Base-by-base conservation (phyloP, 805 yeast genomes). In the Metschnikowia koreensis region DNA sequence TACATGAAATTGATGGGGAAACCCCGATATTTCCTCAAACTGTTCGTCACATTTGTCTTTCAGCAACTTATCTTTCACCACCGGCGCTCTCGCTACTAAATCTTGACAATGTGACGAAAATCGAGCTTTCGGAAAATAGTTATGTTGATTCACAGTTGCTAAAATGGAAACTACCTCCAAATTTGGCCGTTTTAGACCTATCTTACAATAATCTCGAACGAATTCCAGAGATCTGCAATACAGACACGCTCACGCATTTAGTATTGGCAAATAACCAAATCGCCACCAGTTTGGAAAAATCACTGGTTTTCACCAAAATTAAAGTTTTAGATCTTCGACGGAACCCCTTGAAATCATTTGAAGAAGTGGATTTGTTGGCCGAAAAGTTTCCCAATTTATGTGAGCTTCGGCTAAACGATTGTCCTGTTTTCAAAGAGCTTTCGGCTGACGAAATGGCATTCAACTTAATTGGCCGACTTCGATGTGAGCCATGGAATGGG, bases 321-420 rank as follows among this genome's bases (percentile, higher is more conserved):
- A 44, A 49, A 13, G 31, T 33, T 4, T 44, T 89, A 1, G 86
- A 87, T 60, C 45, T 89, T 8, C 66, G 87, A 13, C 54, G 71
- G 52, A 87, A 87, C 60, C 37, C 55, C 0, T 70, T 89, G 1
- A 27, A 53, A 0, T 37, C 60, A 0, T 86, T 88, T 86, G 41
- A 53, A 0, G 74, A 66, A 22, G 62, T 87, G 3, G 89, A 84
- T 51, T n/a, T 42, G 0, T 45, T 86, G 1, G 41, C 45, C 0
- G 44, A 52, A 10, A 39, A 36, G 11, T 76, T 81, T 40, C 81
- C 84, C 0, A 59, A 66, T 8, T 61, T 89, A 7, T 46, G 51
- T 1, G 71, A 76, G 1, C 62, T 89, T 1, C 70, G 81, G 45
- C 68, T 87, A 13, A 73, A 73, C 48, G 71, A 67, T 6, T 87